phyloP scores from a whole-genome alignment of 2,329 filamentous ascomycete species.

The Diplocarpon rosae region DNA sequence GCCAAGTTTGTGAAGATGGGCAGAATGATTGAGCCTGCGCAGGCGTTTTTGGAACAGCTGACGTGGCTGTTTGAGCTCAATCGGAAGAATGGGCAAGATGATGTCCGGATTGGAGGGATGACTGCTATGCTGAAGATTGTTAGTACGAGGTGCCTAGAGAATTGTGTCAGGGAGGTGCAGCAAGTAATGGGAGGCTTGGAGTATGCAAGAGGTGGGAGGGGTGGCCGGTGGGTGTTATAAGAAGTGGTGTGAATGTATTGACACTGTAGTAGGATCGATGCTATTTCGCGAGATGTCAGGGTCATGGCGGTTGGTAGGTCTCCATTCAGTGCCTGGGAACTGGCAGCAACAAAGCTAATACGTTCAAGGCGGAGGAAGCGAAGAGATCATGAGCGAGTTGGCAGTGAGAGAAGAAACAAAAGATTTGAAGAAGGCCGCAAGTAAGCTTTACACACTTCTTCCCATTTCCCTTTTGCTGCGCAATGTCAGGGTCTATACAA shows the following conservation, averaged over 20 bases:
- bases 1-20: constrained; percentile 49
- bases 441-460: constrained; percentile 9
- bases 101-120: constrained; percentile 37
- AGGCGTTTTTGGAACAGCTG: constrained; percentile 51
- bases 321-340: neutral
- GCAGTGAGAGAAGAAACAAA: constrained; percentile 26
- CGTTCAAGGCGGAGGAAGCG: constrained; percentile 24
- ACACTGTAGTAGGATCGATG: constrained; percentile 33
- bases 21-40: constrained; percentile 47
- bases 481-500: no score
- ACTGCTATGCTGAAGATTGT: constrained; percentile 42
- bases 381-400: constrained; percentile 27
- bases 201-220: constrained; percentile 38
- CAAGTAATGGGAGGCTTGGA: constrained; percentile 43
- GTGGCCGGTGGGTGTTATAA: constrained; percentile 26
- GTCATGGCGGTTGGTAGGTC: constrained; percentile 32
- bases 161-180: constrained; percentile 42
- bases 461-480: neutral
- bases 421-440: constrained; percentile 18
- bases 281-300: constrained; percentile 40
- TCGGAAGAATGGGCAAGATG: constrained; percentile 18
- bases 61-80: constrained; percentile 30
- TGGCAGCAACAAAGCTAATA: constrained; percentile 3
- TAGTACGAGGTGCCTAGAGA: constrained; percentile 40
- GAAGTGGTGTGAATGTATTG: neutral